Evolutionary conservation across 2,329 filamentous ascomycete species (phyloP).

Genomic region (Fusarium buharicum): DNA sequence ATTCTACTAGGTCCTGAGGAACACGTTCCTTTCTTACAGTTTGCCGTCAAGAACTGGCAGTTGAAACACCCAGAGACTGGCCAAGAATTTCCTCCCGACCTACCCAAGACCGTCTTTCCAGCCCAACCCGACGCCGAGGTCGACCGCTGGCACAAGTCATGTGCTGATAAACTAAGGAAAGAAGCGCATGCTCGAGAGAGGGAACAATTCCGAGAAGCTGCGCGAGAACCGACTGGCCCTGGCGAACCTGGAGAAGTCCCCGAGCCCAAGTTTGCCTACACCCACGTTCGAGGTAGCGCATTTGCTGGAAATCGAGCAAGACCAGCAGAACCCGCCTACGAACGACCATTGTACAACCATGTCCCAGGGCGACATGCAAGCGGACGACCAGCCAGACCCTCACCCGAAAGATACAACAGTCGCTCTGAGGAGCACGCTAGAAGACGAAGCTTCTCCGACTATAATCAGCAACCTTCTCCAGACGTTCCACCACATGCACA

Average conservation of each 20-base stretch:
- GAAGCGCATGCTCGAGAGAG: slow-evolving; percentile 61
- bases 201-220: slow-evolving; percentile 40
- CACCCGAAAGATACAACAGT: slow-evolving; percentile 51
- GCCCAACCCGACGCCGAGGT: slow-evolving; percentile 79
- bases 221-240: slow-evolving; percentile 40
- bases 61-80: slow-evolving; percentile 80
- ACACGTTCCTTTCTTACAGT: slow-evolving; percentile 85
- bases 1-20: slow-evolving; percentile 87
- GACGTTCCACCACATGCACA: slow-evolving; percentile 43
- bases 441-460: slow-evolving; percentile 64
- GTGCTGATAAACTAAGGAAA: slow-evolving; percentile 74
- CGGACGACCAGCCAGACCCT: slow-evolving; percentile 48
- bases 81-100: slow-evolving; percentile 69
- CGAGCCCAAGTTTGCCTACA: slow-evolving; percentile 53
- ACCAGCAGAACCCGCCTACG: slow-evolving; percentile 49
- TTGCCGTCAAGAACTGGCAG: slow-evolving; percentile 80
- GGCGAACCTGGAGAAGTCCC: slow-evolving; percentile 45
- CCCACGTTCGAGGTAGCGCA: slow-evolving; percentile 48
- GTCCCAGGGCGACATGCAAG: slow-evolving; percentile 52
- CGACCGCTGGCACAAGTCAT: slow-evolving; percentile 84
- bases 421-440: slow-evolving; percentile 56
- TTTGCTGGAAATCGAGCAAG: slow-evolving; percentile 46
- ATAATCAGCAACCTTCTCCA: slow-evolving; percentile 53
- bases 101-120: slow-evolving; percentile 74
- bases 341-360: slow-evolving; percentile 55